These are phyloP conservation scores for Lactarius pseudohatsudake DNA, from an alignment of 768 basidiomycete genomes.

Conservation along the genomic window DNA sequence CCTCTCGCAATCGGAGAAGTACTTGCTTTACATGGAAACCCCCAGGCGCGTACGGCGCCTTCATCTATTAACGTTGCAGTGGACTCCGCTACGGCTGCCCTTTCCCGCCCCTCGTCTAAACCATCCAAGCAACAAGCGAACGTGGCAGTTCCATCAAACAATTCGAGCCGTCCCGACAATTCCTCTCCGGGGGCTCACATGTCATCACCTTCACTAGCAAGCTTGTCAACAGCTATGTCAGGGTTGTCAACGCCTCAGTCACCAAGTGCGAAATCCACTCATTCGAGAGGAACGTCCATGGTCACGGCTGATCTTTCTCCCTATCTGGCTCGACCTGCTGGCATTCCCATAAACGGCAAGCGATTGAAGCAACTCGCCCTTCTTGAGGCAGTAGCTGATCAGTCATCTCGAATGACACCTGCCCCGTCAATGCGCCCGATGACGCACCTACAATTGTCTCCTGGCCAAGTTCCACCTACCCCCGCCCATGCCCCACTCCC, in stretches of 20 bases:
- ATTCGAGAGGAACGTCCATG: constrained; percentile 45
- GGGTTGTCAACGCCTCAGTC: constrained; percentile 15
- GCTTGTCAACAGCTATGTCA: constrained; percentile 21
- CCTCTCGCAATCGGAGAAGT: constrained; percentile 1
- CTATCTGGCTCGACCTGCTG: constrained; percentile 56
- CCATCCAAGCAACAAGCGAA: constrained; percentile 7
- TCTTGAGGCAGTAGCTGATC: constrained; percentile 68
- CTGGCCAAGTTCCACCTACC: constrained; percentile 4
- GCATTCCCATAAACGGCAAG: constrained; percentile 58
- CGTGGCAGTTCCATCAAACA: neutral
- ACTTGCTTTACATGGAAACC: neutral
- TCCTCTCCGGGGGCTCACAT: constrained; percentile 6
- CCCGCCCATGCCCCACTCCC: constrained; percentile 12
- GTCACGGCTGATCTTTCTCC: constrained; percentile 65
- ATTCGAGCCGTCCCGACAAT: neutral
- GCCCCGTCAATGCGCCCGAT: constrained; percentile 29
- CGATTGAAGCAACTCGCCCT: constrained; percentile 69
- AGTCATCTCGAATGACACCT: constrained; percentile 63
- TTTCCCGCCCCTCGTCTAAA: constrained; percentile 6
- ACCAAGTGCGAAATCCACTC: constrained; percentile 25
- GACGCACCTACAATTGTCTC: constrained; percentile 3
- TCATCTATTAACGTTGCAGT: neutral
- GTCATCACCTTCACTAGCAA: constrained; percentile 12
- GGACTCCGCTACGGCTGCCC: neutral
- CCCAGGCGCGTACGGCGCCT: constrained; percentile 9